Conservation (phyloP, 164 flowering plant species). For the Liriodendron chinense region DNA sequence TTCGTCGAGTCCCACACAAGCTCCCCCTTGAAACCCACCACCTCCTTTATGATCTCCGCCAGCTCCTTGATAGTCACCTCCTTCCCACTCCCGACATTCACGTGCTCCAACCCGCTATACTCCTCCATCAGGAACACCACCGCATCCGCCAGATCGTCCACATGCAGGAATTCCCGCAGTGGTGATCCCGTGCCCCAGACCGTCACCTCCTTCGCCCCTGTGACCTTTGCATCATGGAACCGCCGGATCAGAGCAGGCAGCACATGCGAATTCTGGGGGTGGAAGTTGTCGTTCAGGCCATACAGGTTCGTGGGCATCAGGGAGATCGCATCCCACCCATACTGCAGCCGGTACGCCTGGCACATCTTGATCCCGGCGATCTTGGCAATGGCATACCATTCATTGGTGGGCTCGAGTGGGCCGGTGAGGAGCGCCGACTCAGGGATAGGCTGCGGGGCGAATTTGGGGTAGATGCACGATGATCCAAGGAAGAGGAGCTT, state of each 20-base stretch:
- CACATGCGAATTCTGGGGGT: constrained; percentile 90
- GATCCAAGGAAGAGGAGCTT: constrained; percentile 86
- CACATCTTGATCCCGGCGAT: constrained; percentile 94
- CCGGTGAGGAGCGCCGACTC: constrained; percentile 76
- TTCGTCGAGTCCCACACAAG: constrained; percentile 80
- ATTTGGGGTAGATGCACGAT: constrained; percentile 90
- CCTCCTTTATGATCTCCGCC: constrained; percentile 84
- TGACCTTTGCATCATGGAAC: constrained; percentile 82
- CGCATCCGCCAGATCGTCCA: constrained; percentile 90
- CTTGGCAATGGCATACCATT: constrained; percentile 91
- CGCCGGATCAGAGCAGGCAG: constrained; percentile 86
- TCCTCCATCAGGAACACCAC: constrained; percentile 75
- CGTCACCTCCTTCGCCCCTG: constrained; percentile 65
- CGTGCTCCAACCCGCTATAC: constrained; percentile 69
- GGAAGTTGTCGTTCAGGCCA: constrained; percentile 89
- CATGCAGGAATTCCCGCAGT: constrained; percentile 83
- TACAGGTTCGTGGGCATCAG: constrained; percentile 87
- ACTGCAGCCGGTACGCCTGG: constrained; percentile 72
- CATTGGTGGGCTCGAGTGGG: constrained; percentile 89
- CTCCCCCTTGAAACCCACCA: constrained; percentile 77
- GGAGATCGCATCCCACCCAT: constrained; percentile 69
- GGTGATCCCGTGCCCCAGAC: constrained; percentile 96
- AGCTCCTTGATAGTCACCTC: constrained; percentile 86
- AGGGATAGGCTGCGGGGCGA: constrained; percentile 83
- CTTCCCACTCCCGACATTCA: constrained; percentile 90